Evolutionary conservation across 352 stramenopile species (phyloP), one percentile per base, ranked within the genome.

Genomic region (Phytophthora cactorum): DNA sequence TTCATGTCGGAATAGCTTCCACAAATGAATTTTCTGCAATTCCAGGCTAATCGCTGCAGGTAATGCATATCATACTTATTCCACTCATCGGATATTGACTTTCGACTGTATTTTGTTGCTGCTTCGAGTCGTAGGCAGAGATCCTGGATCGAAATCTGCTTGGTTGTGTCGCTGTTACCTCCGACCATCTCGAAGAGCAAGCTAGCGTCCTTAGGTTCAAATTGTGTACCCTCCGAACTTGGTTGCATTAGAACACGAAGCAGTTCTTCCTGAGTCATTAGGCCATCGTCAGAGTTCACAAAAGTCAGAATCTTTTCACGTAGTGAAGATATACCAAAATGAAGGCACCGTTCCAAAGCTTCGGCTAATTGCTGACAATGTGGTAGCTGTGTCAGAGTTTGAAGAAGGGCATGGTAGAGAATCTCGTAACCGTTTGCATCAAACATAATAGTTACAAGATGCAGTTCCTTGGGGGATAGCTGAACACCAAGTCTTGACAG

Each of bases 41-140:
- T 91, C 56, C 66, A 71, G 2, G 79, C 75, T 46, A 93, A 66
- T 2, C 66, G 69, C 36, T 88, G 83, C 2, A 93, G 63, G 28
- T 76, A 34, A 34, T 61, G 14, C 17, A 87, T 59, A 31, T 72
- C 69, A 38, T 89, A 90, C n/a, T 71, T 66, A 56, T 77, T 81
- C 36, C 79, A 65, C 7, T 59, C 63, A 14, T 80, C 54, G 11
- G 59, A 9, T 14, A 46, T 15, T 31, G 32, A 3, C 5, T 29
- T 45, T 1, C 41, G 7, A 6, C 41, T 27, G 28, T 68, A 61
- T 28, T 74, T 79, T 17, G 53, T 28, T n/a, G 65, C 55, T 31
- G 56, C 56, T 52, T 88, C 75, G 2, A 90, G 46, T 27, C 68
- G 66, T 25, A 78, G 50, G 5, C 75, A 64, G 0, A 89, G 54